phyloP scores from a whole-genome alignment of 345 rosid species.

The Eucalyptus pumila region DNA sequence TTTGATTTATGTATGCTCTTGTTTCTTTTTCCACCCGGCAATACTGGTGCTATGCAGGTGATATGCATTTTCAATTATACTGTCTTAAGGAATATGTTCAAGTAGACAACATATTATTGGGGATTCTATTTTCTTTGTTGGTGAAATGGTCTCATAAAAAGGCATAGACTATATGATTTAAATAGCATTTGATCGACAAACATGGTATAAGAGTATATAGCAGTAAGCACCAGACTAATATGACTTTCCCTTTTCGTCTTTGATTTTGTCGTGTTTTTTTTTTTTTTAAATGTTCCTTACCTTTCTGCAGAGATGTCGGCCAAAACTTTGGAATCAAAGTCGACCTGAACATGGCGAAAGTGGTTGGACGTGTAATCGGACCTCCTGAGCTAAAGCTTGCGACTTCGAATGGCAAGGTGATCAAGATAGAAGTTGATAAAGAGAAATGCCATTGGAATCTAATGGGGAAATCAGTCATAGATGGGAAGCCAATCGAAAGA shows the following conservation, averaged over 20 bases:
- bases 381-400: slow-evolving; percentile 62
- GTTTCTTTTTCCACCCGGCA: not conserved
- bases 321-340: slow-evolving; percentile 62
- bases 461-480: slow-evolving; percentile 37
- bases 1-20: not conserved
- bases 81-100: not conserved
- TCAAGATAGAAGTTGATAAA: slow-evolving; percentile 32
- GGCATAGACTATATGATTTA: not conserved
- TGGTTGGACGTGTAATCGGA: slow-evolving; percentile 56
- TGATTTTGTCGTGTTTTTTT: too few species aligned
- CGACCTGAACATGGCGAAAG: slow-evolving; percentile 43
- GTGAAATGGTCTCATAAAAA: not conserved
- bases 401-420: slow-evolving; percentile 13
- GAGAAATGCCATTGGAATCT: slow-evolving; percentile 75
- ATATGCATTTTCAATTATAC: not conserved
- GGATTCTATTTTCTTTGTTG: not conserved
- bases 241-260: not conserved
- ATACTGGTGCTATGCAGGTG: not conserved
- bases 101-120: not conserved
- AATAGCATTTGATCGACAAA: not conserved
- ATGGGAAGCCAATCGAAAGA: slow-evolving; percentile 41
- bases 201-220: not conserved
- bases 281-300: not conserved
- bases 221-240: not conserved
- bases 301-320: slow-evolving; percentile 28